Evolutionary conservation across 23 red algal genomes (phyloP).

Genomic region (Cyanidium caldarium): DNA sequence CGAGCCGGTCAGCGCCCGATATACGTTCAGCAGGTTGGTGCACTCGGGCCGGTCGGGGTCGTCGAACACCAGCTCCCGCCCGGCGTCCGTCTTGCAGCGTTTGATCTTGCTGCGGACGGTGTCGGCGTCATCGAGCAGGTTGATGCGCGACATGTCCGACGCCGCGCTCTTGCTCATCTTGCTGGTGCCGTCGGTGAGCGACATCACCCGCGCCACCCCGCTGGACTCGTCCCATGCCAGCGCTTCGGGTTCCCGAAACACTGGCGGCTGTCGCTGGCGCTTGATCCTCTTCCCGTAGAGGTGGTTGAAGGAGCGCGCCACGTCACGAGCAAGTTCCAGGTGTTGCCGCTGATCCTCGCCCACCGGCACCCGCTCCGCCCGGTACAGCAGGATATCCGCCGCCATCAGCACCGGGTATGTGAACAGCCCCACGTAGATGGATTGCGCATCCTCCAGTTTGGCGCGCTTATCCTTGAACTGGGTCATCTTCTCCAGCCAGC

Average conservation of each 20-base stretch:
- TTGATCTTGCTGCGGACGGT: constrained; percentile 67
- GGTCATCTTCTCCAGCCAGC: constrained; percentile 94
- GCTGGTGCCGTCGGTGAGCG: constrained; percentile 75
- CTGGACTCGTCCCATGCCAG: constrained; percentile 29
- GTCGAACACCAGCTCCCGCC: constrained; percentile 49
- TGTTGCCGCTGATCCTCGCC: constrained; percentile 98
- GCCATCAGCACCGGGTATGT: constrained; percentile 98
- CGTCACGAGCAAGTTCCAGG: constrained; percentile 76
- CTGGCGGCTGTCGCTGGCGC: constrained; percentile 9
- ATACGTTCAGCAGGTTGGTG: constrained; percentile 79
- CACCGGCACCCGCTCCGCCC: constrained; percentile 84
- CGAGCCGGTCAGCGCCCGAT: constrained; percentile 41
- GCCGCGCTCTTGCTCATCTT: constrained; percentile 93
- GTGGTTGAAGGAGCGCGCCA: constrained; percentile 81
- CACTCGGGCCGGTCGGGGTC: constrained; percentile 71
- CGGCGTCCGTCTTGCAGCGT: constrained; percentile 83
- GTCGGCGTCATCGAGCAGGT: constrained; percentile 54
- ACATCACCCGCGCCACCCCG: constrained; percentile 58
- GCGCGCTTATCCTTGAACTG: constrained; percentile 30
- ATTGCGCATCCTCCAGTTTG: constrained; percentile 27
- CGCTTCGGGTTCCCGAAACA: constrained; percentile 66
- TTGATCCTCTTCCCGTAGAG: constrained; percentile 32
- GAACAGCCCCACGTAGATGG: constrained; percentile 61
- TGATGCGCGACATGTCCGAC: constrained; percentile 73
- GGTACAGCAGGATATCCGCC: constrained; percentile 84